Conservation (phyloP, 78 protist genomes). For the Creolimax fragrantissima region DNA sequence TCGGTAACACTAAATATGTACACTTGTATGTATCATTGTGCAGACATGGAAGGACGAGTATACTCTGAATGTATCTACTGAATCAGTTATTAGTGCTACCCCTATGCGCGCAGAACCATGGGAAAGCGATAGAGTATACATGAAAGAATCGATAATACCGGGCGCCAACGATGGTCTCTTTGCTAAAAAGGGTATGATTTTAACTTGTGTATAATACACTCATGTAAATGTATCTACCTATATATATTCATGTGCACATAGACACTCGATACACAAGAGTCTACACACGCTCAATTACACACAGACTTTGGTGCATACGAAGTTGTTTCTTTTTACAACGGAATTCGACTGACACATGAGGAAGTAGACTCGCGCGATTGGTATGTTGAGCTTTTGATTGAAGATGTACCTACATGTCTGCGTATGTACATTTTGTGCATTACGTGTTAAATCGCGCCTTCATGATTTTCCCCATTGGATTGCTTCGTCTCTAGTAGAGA, state of each 20-base stretch:
- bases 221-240: not conserved
- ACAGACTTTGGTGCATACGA: too few relatives aligned
- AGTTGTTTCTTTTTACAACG: constrained; percentile 42
- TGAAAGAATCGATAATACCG: not conserved
- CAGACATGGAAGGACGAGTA: not conserved
- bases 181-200: not conserved
- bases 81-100: not conserved
- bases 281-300: too few relatives aligned
- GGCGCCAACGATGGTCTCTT: not conserved
- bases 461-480: not conserved
- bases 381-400: not conserved
- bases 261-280: not conserved
- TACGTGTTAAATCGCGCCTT: not conserved
- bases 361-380: not conserved
- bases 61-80: not conserved
- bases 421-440: not conserved
- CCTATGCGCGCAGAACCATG: not conserved
- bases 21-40: not conserved
- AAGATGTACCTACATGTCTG: not conserved
- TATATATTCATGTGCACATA: not conserved
- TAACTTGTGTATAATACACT: not conserved
- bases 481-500: not conserved
- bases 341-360: constrained; percentile 28
- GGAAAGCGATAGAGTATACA: not conserved
- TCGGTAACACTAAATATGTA: not conserved